Percentiles rank a stretch among this genome's conserved stretches.
Conservation (phyloP, 106 monocot species). For the Allium cepa region DNA sequence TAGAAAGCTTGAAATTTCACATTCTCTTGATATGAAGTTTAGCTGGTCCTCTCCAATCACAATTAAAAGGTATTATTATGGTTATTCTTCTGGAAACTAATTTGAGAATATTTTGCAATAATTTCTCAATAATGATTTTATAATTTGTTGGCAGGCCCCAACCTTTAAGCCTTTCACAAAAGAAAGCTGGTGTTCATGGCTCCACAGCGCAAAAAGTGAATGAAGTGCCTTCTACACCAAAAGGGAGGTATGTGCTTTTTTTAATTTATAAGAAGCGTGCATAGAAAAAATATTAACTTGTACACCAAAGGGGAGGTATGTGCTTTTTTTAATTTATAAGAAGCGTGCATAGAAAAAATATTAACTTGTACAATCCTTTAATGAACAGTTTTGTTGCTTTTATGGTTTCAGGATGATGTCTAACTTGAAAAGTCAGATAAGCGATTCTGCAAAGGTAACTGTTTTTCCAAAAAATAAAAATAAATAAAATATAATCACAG, state of each 20-base stretch:
- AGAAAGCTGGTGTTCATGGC: conserved; percentile 15
- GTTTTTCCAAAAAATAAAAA: background rate
- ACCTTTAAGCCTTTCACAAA: conserved; percentile 9
- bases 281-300: background rate
- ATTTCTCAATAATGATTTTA: background rate
- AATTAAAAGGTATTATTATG: conserved; percentile 9
- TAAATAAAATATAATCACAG: background rate
- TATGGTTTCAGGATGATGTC: conserved; percentile 17
- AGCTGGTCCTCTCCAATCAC: conserved; percentile 5
- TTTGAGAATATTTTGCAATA: background rate
- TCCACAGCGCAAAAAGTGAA: conserved; percentile 13
- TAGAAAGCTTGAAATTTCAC: conserved; percentile 8
- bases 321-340: background rate
- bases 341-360: background rate
- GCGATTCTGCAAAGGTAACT: conserved; percentile 18
- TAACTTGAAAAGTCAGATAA: background rate
- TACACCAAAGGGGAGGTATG: conserved; percentile 19
- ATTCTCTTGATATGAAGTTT: conserved; percentile 13
- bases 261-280: background rate
- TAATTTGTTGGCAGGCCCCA: conserved; percentile 11
- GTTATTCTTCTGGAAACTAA: background rate
- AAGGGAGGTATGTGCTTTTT: conserved; percentile 17
- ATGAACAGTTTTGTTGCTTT: background rate
- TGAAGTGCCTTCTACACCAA: conserved; percentile 4
- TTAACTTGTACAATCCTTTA: background rate